Evolutionary conservation across 208 protist genomes (phyloP), one percentile per base, ranked within the genome.

Genomic region (Naegleria gruberi): DNA sequence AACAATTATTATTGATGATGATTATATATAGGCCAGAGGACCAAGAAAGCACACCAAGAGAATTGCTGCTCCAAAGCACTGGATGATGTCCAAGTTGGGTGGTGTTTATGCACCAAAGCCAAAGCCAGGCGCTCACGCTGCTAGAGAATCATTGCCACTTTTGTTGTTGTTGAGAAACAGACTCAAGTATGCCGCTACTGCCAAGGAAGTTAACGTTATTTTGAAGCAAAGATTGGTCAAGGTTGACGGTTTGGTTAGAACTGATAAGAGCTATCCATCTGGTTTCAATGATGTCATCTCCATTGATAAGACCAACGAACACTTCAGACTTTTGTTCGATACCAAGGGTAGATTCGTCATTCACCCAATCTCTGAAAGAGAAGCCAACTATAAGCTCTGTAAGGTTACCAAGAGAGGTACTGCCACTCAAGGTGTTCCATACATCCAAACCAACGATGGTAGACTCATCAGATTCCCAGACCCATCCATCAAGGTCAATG

Each of bases 11-110:
- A 65, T 81, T 34, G 10, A 89, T 30, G 84, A 90, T 86, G 87
- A 44, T 26, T 55, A 30, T 55, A 44, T 88, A 51, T 88, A 88
- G 97, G 93, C 94, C 86, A 94, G 96, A 82, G 98, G 98, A 93
- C 97, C 98, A 90, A 99, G 99, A 96, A 99, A 99, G 93, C 99
- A 99, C 96, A 93, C 99, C 87, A 99, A 99, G 97, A 97, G 99
- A 93, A 93, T 99, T 82, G 96, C 95, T 93, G 99, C 99, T 84
- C 99, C 99, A 90, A 96, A 96, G 91, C 97, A 99, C 94, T 99
- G 99, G 99, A 99, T 99, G 98, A 95, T 99, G 82, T 97, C 97
- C 95, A 99, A 99, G 95, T 95, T 99, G 89, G 96, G 96, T 88
- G 99, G 99, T 91, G 94, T 97, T 87, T 99, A 95, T 88, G 98